Conservation (phyloP, 2,329 filamentous ascomycete species). For the Curvularia verruculosa region DNA sequence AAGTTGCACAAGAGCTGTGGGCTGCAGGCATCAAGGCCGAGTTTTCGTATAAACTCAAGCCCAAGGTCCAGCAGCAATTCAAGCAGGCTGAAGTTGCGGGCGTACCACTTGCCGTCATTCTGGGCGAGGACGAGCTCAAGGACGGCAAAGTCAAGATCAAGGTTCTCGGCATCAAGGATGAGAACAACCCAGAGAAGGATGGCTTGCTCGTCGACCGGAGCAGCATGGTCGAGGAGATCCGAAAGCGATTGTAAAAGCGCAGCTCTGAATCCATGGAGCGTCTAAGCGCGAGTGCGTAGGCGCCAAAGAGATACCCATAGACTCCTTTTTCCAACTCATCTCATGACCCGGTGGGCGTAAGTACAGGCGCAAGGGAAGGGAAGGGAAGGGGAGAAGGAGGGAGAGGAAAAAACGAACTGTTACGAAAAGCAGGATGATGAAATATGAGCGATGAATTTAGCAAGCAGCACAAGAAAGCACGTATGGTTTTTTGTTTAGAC, state of each 20-base stretch:
- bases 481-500: neutral
- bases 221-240: slow-evolving; percentile 69
- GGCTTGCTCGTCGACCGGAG: slow-evolving; percentile 74
- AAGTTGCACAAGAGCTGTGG: slow-evolving; percentile 78
- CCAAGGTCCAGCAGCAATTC: slow-evolving; percentile 87
- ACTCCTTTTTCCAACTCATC: slow-evolving; percentile 13
- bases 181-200: slow-evolving; percentile 89
- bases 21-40: slow-evolving; percentile 90
- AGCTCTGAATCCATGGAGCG: slow-evolving; percentile 9
- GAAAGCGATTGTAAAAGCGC: slow-evolving; percentile 54
- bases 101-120: slow-evolving; percentile 84
- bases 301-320: slow-evolving; percentile 18
- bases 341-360: neutral
- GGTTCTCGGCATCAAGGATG: slow-evolving; percentile 72
- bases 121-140: slow-evolving; percentile 88
- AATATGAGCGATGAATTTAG: neutral
- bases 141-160: slow-evolving; percentile 87
- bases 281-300: neutral
- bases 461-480: neutral
- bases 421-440: neutral
- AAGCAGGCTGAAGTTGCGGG: slow-evolving; percentile 82
- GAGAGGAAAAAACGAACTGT: neutral
- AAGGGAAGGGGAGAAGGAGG: neutral
- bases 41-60: slow-evolving; percentile 88
- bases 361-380: neutral